A percentile compares a stretch with the other conserved stretches of the same genome.
Evolutionary conservation across 139 green algal species (phyloP).

Genomic region (Chloropicon primus): DNA sequence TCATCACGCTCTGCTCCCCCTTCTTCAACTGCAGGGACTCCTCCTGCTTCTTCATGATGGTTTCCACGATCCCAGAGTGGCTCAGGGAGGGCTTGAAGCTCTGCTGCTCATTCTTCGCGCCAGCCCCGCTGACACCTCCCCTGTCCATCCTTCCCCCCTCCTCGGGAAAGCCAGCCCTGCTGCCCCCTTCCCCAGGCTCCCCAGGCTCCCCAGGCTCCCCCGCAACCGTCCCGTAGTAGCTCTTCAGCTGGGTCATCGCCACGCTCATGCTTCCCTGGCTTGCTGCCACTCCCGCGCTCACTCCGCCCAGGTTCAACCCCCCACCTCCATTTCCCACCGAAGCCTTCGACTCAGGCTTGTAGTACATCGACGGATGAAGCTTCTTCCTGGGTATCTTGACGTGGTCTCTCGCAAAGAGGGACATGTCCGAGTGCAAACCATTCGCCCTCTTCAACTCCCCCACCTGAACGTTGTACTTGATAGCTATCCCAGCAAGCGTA

Average conservation of each 20-base stretch:
- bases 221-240: background rate
- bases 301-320: background rate
- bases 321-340: background rate
- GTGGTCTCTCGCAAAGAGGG: constrained; percentile 53
- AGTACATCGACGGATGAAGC: background rate
- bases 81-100: background rate
- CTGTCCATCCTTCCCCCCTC: too few species aligned
- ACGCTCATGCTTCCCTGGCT: background rate
- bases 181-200: background rate
- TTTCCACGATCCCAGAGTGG: background rate
- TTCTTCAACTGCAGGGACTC: background rate
- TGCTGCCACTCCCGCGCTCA: background rate
- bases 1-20: background rate
- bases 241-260: background rate
- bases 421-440: constrained; percentile 58
- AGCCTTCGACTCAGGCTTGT: background rate
- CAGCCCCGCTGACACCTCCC: too few species aligned
- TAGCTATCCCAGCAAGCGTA: constrained; percentile 64
- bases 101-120: too few species aligned
- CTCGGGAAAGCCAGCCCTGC: background rate
- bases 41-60: background rate
- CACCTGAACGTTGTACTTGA: constrained; percentile 72
- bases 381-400: constrained; percentile 48
- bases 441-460: constrained; percentile 75
- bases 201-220: background rate